Conservation (phyloP, 2,329 filamentous ascomycete species). For the Trichoderma simmonsii region DNA sequence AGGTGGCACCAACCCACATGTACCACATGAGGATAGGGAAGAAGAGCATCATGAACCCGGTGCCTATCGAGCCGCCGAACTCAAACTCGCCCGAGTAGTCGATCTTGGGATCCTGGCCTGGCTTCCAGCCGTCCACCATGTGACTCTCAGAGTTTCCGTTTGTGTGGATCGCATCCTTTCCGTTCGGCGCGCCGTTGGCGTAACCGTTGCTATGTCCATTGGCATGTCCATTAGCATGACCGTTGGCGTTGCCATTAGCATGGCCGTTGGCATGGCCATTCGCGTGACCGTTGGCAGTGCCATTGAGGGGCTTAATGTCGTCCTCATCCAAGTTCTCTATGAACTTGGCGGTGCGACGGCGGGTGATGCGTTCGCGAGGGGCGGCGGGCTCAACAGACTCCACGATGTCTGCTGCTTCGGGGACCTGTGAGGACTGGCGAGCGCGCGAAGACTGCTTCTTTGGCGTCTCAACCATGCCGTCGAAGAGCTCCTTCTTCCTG, state of each 20-base stretch:
- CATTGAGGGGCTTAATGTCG: conserved; percentile 32
- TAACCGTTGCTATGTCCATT: conserved; percentile 18
- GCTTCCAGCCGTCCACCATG: conserved; percentile 54
- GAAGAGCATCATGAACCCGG: conserved; percentile 79
- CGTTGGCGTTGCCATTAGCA: neutral
- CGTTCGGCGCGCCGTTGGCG: conserved; percentile 22
- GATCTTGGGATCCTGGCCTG: conserved; percentile 59
- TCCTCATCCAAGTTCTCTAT: conserved; percentile 44
- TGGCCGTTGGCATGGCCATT: conserved; percentile 23
- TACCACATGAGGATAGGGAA: conserved; percentile 98
- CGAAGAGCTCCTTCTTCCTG: conserved; percentile 60
- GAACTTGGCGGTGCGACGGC: conserved; percentile 50
- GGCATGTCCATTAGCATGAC: neutral
- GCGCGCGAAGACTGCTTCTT: conserved; percentile 39
- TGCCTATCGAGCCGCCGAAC: conserved; percentile 84
- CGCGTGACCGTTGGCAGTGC: conserved; percentile 24
- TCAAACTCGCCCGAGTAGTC: conserved; percentile 67
- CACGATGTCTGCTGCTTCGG: conserved; percentile 46
- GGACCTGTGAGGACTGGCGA: conserved; percentile 48
- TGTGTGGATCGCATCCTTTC: conserved; percentile 21
- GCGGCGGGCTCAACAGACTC: conserved; percentile 44
- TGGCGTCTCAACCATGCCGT: conserved; percentile 60
- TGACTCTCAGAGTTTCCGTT: conserved; percentile 24
- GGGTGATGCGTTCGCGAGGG: conserved; percentile 35
- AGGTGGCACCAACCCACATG: conserved; percentile 96